Percentiles rank a stretch among this genome's conserved stretches.
These are phyloP conservation scores for Schoenoplectus tabernaemontani DNA, from an alignment of 202 grass and related monocot genomes.

Conservation along the genomic window DNA sequence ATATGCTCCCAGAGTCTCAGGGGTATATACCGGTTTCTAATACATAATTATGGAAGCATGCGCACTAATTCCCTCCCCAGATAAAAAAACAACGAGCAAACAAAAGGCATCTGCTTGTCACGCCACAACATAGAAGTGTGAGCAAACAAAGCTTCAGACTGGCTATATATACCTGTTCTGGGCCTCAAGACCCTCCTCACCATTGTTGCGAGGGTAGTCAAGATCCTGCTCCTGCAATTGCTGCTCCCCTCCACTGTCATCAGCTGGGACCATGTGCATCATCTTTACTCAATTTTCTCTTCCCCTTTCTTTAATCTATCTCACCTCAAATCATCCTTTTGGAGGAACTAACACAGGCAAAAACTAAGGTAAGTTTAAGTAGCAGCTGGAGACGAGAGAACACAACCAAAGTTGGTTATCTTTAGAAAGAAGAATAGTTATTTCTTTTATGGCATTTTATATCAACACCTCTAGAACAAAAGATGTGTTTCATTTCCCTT, in stretches of 20 bases:
- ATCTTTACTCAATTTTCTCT: neutral
- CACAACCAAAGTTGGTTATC: neutral
- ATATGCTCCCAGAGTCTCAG: neutral
- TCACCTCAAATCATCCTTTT: conserved; percentile 16
- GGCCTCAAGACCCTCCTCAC: conserved; percentile 12
- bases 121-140: neutral
- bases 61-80: neutral
- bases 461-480: neutral
- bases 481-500: neutral
- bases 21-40: neutral
- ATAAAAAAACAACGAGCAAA: neutral
- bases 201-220: conserved; percentile 15
- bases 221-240: conserved; percentile 20
- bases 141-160: neutral
- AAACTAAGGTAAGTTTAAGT: neutral
- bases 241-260: conserved; percentile 27
- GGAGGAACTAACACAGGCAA: neutral
- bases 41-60: neutral
- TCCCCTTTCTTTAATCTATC: neutral
- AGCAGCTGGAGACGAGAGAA: neutral
- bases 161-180: conserved; percentile 16
- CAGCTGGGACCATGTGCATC: conserved; percentile 22
- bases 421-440: no score
- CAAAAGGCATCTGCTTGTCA: neutral
- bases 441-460: no score